Evolutionary conservation across 1,284 basidiomycete genomes (phyloP).

Genomic region (Bondarzewia mesenterica): DNA sequence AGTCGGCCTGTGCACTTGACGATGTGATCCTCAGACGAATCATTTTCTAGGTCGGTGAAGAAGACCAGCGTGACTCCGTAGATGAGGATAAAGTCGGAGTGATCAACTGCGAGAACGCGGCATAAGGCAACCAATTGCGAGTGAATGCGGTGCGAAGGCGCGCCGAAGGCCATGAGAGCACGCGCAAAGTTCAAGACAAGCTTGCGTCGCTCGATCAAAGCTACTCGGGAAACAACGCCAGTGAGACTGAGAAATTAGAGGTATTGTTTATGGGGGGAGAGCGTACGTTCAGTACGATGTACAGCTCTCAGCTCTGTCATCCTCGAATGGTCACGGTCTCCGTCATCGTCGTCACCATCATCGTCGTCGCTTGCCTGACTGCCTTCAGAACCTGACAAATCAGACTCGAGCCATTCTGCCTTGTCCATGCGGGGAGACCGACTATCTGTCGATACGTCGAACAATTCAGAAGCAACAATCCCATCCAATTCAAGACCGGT

Average conservation of each 20-base stretch:
- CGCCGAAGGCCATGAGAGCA: conserved; percentile 58
- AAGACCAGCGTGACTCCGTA: conserved; percentile 76
- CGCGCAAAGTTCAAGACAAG: conserved; percentile 60
- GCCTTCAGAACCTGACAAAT: background rate
- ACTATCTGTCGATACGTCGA: background rate
- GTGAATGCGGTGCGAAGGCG: conserved; percentile 64
- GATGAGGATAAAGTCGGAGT: conserved; percentile 76
- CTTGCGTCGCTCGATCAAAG: conserved; percentile 45
- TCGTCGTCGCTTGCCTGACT: background rate
- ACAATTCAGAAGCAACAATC: background rate
- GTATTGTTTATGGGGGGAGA: background rate
- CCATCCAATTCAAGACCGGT: background rate
- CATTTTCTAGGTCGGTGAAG: conserved; percentile 65
- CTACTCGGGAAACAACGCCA: conserved; percentile 22
- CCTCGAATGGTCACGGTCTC: background rate
- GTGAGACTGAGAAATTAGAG: background rate
- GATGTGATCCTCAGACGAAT: conserved; percentile 69
- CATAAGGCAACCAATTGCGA: conserved; percentile 67
- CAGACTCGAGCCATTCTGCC: background rate
- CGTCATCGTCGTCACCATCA: background rate
- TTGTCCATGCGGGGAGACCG: background rate
- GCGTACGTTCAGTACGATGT: background rate
- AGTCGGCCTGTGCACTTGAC: conserved; percentile 59
- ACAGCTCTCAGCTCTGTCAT: background rate
- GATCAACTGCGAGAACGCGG: conserved; percentile 56